Evolutionary conservation across 129 eudicot species (phyloP).

Genomic region (Ambrosia trifida): DNA sequence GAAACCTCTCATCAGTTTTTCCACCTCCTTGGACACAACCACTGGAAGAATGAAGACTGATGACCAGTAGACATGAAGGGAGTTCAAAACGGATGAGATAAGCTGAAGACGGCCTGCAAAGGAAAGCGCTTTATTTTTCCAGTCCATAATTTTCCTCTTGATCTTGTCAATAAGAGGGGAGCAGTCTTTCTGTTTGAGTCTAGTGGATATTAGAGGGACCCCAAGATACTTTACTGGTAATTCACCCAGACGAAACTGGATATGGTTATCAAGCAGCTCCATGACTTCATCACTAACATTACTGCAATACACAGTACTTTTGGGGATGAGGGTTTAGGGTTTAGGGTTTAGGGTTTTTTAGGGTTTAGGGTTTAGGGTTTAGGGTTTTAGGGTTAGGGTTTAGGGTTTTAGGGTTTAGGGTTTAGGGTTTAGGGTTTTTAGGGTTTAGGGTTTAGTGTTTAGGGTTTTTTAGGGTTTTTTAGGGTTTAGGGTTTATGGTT

Average conservation of each 20-base stretch:
- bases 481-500: conserved; percentile 6
- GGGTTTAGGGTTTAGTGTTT: conserved; percentile 2
- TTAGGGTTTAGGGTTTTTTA: too few species aligned
- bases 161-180: background rate
- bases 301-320: background rate
- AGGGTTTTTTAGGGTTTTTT: background rate
- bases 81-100: background rate
- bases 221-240: background rate
- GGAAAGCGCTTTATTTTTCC: background rate
- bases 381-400: background rate
- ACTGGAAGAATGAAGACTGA: background rate
- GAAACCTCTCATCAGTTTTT: background rate
- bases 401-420: conserved; percentile 1
- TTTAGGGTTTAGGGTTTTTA: background rate
- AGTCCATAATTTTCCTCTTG: background rate
- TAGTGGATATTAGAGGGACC: background rate
- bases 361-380: background rate
- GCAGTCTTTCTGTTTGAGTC: background rate
- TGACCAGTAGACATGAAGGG: background rate
- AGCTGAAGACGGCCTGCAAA: background rate
- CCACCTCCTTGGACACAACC: background rate
- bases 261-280: too few species aligned
- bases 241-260: background rate
- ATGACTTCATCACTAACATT: background rate
- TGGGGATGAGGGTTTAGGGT: background rate